These are phyloP conservation scores for Cnidoscolus chayamansa DNA, from an alignment of 441 rosid genomes.

Conservation along the genomic window DNA sequence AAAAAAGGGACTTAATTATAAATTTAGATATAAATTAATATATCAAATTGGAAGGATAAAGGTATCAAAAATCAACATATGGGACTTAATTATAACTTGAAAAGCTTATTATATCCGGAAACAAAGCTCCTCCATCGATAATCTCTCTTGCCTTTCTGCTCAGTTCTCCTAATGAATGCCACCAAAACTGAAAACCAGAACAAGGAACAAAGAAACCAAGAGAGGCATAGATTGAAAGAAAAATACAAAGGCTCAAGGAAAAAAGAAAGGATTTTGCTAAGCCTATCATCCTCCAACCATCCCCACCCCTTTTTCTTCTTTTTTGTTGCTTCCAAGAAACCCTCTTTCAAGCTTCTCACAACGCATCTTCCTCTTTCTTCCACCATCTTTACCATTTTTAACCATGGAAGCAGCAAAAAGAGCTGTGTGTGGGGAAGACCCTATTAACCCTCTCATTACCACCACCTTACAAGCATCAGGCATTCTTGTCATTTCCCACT, in stretches of 20 bases:
- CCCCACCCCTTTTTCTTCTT: background rate
- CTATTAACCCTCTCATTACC: slow-evolving; percentile 55
- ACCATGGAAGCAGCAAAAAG: slow-evolving; percentile 29
- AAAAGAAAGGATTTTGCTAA: background rate
- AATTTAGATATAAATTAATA: too few relatives aligned
- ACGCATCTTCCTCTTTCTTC: background rate
- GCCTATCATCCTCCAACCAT: background rate
- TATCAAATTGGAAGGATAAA: too few relatives aligned
- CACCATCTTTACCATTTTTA: background rate
- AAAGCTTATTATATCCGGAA: background rate
- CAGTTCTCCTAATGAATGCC: background rate
- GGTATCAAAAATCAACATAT: background rate
- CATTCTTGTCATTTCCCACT: slow-evolving; percentile 64
- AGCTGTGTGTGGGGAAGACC: slow-evolving; percentile 29
- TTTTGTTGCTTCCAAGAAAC: background rate
- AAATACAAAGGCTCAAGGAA: background rate
- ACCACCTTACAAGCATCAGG: slow-evolving; percentile 49
- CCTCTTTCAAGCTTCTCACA: background rate
- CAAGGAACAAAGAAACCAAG: background rate
- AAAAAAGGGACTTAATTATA: too few relatives aligned
- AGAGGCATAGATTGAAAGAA: background rate
- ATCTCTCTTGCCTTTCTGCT: background rate
- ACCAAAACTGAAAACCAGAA: background rate
- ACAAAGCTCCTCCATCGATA: slow-evolving; percentile 14
- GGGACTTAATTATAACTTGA: background rate